Percentiles rank a stretch among this genome's conserved stretches.
Evolutionary conservation across 148 eudicot species (phyloP).

Genomic region (Rhododendron henanense): DNA sequence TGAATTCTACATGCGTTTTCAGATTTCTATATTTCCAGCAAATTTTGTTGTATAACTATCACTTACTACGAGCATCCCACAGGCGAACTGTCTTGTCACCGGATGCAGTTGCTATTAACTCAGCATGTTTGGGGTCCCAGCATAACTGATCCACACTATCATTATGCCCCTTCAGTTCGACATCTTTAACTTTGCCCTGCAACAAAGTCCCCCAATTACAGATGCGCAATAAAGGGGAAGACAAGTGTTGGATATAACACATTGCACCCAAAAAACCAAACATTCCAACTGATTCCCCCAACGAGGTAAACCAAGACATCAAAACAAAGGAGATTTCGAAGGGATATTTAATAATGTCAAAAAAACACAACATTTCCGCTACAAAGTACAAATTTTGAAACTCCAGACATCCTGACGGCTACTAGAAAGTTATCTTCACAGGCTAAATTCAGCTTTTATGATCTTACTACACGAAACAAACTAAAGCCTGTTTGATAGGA

Average conservation of each 20-base stretch:
- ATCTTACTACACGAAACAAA: background rate
- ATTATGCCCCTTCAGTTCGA: constrained; percentile 91
- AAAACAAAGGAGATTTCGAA: background rate
- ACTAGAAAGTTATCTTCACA: background rate
- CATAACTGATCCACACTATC: constrained; percentile 99
- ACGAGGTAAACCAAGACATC: background rate
- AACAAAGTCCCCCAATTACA: constrained; percentile 11
- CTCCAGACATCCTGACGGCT: background rate
- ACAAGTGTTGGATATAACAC: background rate
- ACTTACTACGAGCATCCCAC: constrained; percentile 99
- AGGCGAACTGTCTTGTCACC: constrained; percentile 97
- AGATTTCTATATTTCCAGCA: background rate
- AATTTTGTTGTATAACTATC: background rate
- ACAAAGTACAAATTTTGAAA: background rate
- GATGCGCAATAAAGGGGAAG: background rate
- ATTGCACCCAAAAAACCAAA: background rate
- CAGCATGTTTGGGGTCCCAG: constrained; percentile 97
- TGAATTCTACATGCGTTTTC: background rate
- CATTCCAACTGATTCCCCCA: background rate
- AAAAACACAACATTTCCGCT: background rate
- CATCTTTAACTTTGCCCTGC: constrained; percentile 89
- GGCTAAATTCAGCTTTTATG: background rate
- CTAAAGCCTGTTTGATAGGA: background rate
- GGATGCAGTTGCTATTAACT: constrained; percentile 91
- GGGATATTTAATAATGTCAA: background rate